A percentile compares a stretch with the other conserved stretches of the same genome.
Evolutionary conservation across 441 rosid species (phyloP).

Genomic region (Arabidopsis hybrid): DNA sequence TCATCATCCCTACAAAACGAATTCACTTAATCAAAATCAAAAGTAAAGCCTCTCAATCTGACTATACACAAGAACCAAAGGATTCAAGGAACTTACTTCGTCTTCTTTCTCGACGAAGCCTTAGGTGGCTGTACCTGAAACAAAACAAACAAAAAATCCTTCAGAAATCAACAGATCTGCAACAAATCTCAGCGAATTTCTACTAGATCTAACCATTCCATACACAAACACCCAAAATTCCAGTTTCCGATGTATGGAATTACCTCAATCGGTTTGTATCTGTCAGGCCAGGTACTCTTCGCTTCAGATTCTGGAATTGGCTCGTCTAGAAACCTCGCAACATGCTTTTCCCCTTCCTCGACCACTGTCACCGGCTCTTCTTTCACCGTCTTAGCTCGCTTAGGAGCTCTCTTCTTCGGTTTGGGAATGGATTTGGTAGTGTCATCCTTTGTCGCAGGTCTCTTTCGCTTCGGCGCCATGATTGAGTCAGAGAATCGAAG

Average conservation of each 20-base stretch:
- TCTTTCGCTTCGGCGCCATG: constrained; percentile 34
- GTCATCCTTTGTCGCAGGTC: background rate
- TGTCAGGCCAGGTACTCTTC: constrained; percentile 56
- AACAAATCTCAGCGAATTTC: background rate
- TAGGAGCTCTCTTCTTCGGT: background rate
- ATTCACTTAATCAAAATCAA: background rate
- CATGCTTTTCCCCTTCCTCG: constrained; percentile 9
- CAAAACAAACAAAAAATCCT: background rate
- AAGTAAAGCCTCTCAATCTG: background rate
- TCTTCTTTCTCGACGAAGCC: constrained; percentile 21
- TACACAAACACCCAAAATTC: background rate
- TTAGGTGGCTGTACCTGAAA: constrained; percentile 23
- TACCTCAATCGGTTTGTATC: constrained; percentile 41
- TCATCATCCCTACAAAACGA: constrained; percentile 41
- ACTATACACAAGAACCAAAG: background rate
- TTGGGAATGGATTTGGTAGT: background rate
- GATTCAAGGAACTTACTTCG: constrained; percentile 39
- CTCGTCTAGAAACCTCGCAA: constrained; percentile 49
- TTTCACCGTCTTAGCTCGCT: background rate
- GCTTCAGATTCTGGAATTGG: constrained; percentile 56
- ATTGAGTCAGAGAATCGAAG: constrained; percentile 1
- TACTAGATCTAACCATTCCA: background rate
- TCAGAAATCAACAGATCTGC: background rate
- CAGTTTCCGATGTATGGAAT: constrained; percentile 27
- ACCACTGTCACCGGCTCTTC: background rate